These are phyloP conservation scores for Ceratocystis lukuohia DNA, from an alignment of 2,329 filamentous ascomycete species.

Conservation along the genomic window DNA sequence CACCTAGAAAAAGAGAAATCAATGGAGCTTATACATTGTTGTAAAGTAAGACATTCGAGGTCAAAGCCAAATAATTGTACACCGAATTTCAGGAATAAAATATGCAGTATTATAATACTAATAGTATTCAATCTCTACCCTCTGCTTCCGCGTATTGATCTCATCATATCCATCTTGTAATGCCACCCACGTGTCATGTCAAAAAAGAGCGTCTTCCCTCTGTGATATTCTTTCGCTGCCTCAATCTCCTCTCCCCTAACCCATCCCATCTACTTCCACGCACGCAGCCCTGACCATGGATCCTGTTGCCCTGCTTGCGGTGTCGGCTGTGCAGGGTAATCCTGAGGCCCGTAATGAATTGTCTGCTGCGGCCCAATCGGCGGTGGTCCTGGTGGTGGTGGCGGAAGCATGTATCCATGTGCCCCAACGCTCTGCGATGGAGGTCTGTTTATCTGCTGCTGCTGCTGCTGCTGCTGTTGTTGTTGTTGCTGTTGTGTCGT, in stretches of 20 bases:
- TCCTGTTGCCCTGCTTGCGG: conserved; percentile 33
- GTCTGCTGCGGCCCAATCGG: conserved; percentile 50
- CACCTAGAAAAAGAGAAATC: neutral
- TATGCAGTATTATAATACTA: no score
- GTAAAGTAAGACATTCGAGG: no score
- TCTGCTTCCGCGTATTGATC: no score
- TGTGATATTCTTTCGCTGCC: neutral
- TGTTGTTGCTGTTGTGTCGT: conserved; percentile 19
- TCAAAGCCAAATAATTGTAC: no score
- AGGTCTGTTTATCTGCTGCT: conserved; percentile 24
- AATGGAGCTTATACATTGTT: no score
- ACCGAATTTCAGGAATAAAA: no score
- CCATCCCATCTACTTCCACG: conserved; percentile 33
- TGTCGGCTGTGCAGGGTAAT: conserved; percentile 24
- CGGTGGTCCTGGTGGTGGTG: conserved; percentile 49
- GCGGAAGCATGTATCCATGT: conserved; percentile 47
- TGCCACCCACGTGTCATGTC: no score
- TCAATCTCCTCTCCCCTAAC: neutral
- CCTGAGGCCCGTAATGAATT: conserved; percentile 37
- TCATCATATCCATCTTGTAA: no score
- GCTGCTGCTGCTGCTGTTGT: conserved; percentile 33
- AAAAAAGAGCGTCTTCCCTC: neutral
- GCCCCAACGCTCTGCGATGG: conserved; percentile 33
- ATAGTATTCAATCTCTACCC: no score
- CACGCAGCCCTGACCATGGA: conserved; percentile 40